Conservation (phyloP, 2,329 filamentous ascomycete genomes). For the Alternaria sp. region DNA sequence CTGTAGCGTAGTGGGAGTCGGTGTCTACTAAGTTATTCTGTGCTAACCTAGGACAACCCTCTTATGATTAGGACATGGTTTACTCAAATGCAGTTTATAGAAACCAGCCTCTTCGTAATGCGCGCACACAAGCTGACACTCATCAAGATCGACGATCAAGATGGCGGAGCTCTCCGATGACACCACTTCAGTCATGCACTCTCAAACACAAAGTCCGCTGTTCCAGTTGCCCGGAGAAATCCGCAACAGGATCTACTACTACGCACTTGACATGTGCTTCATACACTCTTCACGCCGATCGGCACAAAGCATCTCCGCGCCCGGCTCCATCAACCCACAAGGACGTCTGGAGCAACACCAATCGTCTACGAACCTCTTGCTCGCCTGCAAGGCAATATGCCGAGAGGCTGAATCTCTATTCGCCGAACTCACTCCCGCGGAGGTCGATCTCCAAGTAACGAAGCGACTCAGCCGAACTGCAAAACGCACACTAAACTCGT, state of each 20-base stretch:
- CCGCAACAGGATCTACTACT: not conserved
- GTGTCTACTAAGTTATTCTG: not conserved
- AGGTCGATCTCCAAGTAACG: not conserved
- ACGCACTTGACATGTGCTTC: not conserved
- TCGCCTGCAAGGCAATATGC: not conserved
- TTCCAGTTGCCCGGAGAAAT: not conserved
- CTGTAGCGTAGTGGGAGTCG: not conserved
- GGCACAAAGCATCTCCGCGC: not conserved
- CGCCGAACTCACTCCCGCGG: not conserved
- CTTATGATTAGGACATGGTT: not conserved
- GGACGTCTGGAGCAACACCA: not conserved
- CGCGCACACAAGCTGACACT: not conserved
- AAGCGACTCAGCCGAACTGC: not conserved
- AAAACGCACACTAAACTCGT: not conserved
- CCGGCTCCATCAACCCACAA: not conserved
- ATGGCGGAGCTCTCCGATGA: not conserved
- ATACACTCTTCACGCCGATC: not conserved
- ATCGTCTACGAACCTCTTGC: not conserved
- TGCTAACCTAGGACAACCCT: not conserved
- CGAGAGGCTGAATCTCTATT: not conserved
- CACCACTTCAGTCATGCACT: not conserved
- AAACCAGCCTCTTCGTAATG: not conserved
- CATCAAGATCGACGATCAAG: not conserved
- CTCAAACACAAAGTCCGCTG: not conserved
- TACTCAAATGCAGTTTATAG: not conserved